Evolutionary conservation across 352 stramenopile genomes (phyloP).

Genomic region (Globisporangium lucens): DNA sequence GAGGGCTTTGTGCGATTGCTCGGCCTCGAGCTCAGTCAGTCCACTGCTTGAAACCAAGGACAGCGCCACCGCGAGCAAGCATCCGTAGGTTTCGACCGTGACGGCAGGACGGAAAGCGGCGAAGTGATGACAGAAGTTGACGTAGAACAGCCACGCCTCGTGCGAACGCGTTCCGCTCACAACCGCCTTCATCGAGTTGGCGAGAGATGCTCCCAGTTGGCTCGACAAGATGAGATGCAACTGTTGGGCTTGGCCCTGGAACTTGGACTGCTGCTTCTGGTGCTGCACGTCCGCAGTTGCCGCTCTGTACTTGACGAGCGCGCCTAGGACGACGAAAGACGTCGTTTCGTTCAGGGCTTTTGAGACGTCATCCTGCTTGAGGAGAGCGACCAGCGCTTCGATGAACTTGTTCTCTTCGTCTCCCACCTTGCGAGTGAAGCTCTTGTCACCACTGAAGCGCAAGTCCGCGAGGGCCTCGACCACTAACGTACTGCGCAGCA

Average conservation of each 20-base stretch:
- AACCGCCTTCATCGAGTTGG: conserved; percentile 44
- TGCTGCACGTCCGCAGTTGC: conserved; percentile 20
- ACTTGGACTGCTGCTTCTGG: conserved; percentile 16
- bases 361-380: conserved; percentile 22
- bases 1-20: conserved; percentile 22
- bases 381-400: conserved; percentile 22
- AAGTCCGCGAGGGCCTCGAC: conserved; percentile 34
- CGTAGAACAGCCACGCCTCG: conserved; percentile 53
- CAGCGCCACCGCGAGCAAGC: conserved; percentile 50
- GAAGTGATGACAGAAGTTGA: conserved; percentile 52
- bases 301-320: conserved; percentile 55
- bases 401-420: conserved; percentile 35
- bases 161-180: conserved; percentile 14
- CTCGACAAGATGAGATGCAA: conserved; percentile 16
- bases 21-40: neutral
- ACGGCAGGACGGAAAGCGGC: conserved; percentile 38
- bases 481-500: conserved; percentile 28
- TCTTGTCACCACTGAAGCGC: conserved; percentile 9
- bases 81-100: conserved; percentile 58
- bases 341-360: conserved; percentile 15
- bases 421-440: conserved; percentile 8
- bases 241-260: conserved; percentile 1
- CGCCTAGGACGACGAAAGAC: conserved; percentile 45
- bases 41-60: conserved; percentile 22
- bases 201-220: conserved; percentile 32